Percentiles rank a stretch among this genome's conserved stretches.
These are phyloP conservation scores for Orychophragmus violaceus DNA, from an alignment of 345 rosid genomes.

Conservation along the genomic window DNA sequence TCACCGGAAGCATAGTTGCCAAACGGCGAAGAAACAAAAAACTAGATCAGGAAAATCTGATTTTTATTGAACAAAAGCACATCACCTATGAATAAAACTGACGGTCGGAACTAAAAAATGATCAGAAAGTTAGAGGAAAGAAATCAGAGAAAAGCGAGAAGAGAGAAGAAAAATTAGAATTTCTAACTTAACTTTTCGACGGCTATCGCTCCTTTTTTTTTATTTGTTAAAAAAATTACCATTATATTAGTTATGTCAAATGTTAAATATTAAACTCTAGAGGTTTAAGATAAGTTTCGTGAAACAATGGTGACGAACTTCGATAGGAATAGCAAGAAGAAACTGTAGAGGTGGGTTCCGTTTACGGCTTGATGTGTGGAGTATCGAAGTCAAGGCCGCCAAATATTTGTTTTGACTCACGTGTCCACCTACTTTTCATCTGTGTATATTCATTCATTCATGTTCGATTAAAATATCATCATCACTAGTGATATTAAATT, in stretches of 20 bases:
- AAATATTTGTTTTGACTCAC: conserved; percentile 27
- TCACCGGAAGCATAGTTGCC: too few relatives aligned
- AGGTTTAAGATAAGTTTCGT: neutral
- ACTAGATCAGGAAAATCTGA: too few relatives aligned
- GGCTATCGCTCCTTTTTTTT: neutral
- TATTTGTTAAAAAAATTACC: too few relatives aligned
- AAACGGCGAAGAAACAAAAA: too few relatives aligned
- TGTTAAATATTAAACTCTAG: neutral
- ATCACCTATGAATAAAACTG: too few relatives aligned
- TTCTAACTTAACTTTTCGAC: neutral
- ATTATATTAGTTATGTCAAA: neutral
- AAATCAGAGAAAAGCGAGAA: neutral
- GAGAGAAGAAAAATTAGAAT: neutral
- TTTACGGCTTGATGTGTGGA: conserved; percentile 13
- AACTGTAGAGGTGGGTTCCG: conserved; percentile 12
- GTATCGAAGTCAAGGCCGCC: conserved; percentile 21
- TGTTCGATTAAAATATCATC: neutral
- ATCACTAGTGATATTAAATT: neutral
- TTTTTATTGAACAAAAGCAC: too few relatives aligned
- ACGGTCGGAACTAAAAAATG: too few relatives aligned
- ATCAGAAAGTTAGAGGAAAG: neutral
- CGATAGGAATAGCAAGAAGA: neutral
- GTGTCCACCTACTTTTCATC: conserved; percentile 25
- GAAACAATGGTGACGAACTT: conserved; percentile 6
- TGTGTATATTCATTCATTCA: neutral